A percentile compares a stretch with the other conserved stretches of the same genome.
Evolutionary conservation across 1,284 basidiomycete species (phyloP).

Genomic region (Ustilago lituana): DNA sequence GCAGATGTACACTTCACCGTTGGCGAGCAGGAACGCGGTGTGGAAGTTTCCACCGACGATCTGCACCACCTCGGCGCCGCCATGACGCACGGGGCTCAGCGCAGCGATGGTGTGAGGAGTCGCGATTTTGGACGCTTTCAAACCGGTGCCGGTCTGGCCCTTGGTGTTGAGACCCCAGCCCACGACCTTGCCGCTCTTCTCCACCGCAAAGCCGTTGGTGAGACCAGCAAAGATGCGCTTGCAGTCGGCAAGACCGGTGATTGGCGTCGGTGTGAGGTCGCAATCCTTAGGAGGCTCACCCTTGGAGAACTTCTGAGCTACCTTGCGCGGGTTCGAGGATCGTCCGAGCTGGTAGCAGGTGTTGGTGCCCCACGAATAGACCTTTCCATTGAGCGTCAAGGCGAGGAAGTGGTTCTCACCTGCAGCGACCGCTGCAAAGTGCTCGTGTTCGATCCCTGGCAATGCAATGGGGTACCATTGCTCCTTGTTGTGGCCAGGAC

Average conservation of each 20-base stretch:
- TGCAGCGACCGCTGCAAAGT: slow-evolving; percentile 77
- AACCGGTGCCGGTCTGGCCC: slow-evolving; percentile 74
- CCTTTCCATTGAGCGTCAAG: slow-evolving; percentile 81
- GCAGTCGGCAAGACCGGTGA: slow-evolving; percentile 76
- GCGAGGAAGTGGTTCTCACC: slow-evolving; percentile 88
- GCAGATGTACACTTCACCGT: slow-evolving; percentile 77
- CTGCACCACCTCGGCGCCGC: slow-evolving; percentile 68
- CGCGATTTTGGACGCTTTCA: slow-evolving; percentile 72
- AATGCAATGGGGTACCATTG: slow-evolving; percentile 66
- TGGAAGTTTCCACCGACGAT: slow-evolving; percentile 85
- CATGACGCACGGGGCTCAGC: slow-evolving; percentile 76
- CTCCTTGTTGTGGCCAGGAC: slow-evolving; percentile 44
- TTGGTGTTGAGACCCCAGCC: slow-evolving; percentile 90
- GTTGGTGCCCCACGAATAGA: slow-evolving; percentile 82
- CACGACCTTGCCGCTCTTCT: slow-evolving; percentile 81
- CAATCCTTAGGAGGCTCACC: slow-evolving; percentile 77
- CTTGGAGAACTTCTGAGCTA: slow-evolving; percentile 48
- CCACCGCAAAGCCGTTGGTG: slow-evolving; percentile 88
- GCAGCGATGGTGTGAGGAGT: slow-evolving; percentile 77
- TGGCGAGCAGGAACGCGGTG: slow-evolving; percentile 82
- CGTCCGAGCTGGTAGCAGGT: slow-evolving; percentile 87
- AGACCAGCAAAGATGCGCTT: slow-evolving; percentile 81
- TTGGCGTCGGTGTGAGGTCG: slow-evolving; percentile 81
- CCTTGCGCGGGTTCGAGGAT: slow-evolving; percentile 73
- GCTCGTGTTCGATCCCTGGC: slow-evolving; percentile 70